These are phyloP conservation scores for Plasmodium vivax DNA, from an alignment of 169 alveolate species.

Conservation along the genomic window DNA sequence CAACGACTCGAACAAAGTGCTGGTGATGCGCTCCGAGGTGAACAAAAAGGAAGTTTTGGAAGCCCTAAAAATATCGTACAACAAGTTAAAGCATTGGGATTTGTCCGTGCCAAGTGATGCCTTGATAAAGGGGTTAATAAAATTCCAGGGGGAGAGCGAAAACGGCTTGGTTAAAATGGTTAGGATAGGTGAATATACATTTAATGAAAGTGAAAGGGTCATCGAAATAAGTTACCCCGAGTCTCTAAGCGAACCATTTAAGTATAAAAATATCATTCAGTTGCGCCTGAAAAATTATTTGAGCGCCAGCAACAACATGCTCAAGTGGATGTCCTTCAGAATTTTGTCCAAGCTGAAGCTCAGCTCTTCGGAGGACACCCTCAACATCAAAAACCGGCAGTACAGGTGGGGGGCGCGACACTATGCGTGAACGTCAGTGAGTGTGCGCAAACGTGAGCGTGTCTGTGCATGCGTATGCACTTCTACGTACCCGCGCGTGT, in stretches of 20 bases:
- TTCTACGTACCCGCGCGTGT: neutral
- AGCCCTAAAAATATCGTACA: slow-evolving; percentile 34
- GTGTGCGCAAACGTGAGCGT: neutral
- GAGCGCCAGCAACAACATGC: slow-evolving; percentile 41
- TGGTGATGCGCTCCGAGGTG: slow-evolving; percentile 42
- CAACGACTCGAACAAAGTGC: slow-evolving; percentile 48
- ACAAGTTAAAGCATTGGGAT: slow-evolving; percentile 20
- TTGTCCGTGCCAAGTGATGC: slow-evolving; percentile 10
- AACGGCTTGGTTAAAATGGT: slow-evolving; percentile 32
- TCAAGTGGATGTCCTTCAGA: slow-evolving; percentile 50
- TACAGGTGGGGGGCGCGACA: slow-evolving; percentile 6
- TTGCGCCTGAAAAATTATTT: slow-evolving; percentile 36
- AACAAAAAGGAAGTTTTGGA: slow-evolving; percentile 58
- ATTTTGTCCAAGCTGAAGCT: slow-evolving; percentile 23
- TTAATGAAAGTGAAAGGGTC: neutral
- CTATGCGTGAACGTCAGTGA: neutral
- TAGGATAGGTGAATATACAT: slow-evolving; percentile 67
- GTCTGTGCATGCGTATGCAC: neutral
- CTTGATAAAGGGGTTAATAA: slow-evolving; percentile 14
- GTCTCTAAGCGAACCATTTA: slow-evolving; percentile 16
- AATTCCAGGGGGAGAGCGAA: slow-evolving; percentile 34
- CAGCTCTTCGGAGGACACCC: slow-evolving; percentile 30
- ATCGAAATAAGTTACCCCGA: slow-evolving; percentile 50
- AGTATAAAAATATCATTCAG: slow-evolving; percentile 39
- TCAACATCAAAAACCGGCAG: slow-evolving; percentile 51